Base-by-base conservation (phyloP, 2,329 filamentous ascomycete genomes). In the Cladosporium sp. region DNA sequence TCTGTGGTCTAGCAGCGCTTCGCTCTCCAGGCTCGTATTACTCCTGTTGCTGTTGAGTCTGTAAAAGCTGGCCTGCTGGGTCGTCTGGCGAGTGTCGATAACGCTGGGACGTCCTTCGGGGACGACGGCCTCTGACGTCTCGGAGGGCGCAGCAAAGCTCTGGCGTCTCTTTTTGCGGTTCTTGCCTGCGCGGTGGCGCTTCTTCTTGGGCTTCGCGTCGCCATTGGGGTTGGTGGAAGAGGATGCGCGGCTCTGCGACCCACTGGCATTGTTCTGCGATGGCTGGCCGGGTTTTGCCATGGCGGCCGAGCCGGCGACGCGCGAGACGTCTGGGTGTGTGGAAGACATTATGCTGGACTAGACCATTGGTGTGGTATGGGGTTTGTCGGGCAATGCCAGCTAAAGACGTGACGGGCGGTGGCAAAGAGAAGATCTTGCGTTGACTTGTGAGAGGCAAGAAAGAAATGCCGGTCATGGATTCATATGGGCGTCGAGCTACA, bases 11-110 rank as follows among this genome's bases (percentile, higher is more conserved):
- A 97, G 74, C 58, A 97, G 73, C 7, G 82, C 85, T 65, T 95
- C 86, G 67, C 90, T 96, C 59, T 96, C 92, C 56, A 97, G 74
- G 68, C 92, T 97, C 1, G 88, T 90, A 61, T 80, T 84, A 71
- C 92, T 97, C 56, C 84, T 65, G 64, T 87, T 89, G 18, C 63
- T 58, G 54, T 70, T 69, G 45, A 80, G 62, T 36, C 76, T 73
- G 64, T 83, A 83, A 63, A 82, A 80, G 53, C 74, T 73, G 47
- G 69, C 68, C 55, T 70, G 70, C 29, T 68, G 64, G 15, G 70
- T 62, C 45, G 65, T 55, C 18, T 63, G 51, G 22, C 68, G 62
- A n/a, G 63, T 57, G 30, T 60, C 53, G 4, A 61, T 60, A 47
- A 66, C 64, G 45, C 71, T 68, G 34, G 70, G 64, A 38, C 63